Evolutionary conservation across 352 stramenopile genomes (phyloP), one percentile per base, ranked within the genome.

Genomic region (Globisporangium camurandrum): DNA sequence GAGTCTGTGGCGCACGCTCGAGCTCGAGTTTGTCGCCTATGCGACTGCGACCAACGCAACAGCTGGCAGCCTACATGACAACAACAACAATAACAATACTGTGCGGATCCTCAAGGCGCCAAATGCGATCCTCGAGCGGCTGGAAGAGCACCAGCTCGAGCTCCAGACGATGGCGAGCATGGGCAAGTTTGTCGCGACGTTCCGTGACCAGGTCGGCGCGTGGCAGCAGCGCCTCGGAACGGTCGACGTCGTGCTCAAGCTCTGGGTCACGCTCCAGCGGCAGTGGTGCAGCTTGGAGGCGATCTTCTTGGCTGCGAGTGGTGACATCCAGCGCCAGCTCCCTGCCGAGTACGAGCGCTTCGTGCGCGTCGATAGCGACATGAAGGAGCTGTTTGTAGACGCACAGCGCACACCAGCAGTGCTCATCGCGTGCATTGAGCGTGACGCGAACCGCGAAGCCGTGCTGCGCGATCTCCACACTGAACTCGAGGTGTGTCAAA

Each of bases 141-240:
- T 98, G 8, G 94, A 98, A 69, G 86, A 95, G 37, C 91, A 98
- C 51, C 93, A 98, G 57, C 80, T 98, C 42, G 86, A 97, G 49
- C 65, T 98, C 2, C 94, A 98, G 60, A 95, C 86, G 9, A 98
- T 98, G 79, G 90, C 89, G n/a, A 85, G 85, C n/a, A 96, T 96
- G 63, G 92, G 90, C 22, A 97, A 98, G 56, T 98, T 97, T 54
- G 94, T 98, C 39, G 84, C 93, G 17, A 97, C 97, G 49, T 98
- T 98, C 54, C 88, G 95, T 30, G 87, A 97, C 48, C 87, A 93
- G n/a, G 93, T 98, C 17, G 88, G 96, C 16, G 75, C 97, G 39
- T 98, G 94, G 94, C 94, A 98, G 52, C 69, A 82, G 30, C 76
- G 71, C 19, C 71, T 98, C 26, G 82, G 88, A 20, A 97, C 90